A percentile compares a stretch with the other conserved stretches of the same genome.
These are phyloP conservation scores for Cicer judaicum DNA, from an alignment of 306 rosid genomes.

Conservation along the genomic window DNA sequence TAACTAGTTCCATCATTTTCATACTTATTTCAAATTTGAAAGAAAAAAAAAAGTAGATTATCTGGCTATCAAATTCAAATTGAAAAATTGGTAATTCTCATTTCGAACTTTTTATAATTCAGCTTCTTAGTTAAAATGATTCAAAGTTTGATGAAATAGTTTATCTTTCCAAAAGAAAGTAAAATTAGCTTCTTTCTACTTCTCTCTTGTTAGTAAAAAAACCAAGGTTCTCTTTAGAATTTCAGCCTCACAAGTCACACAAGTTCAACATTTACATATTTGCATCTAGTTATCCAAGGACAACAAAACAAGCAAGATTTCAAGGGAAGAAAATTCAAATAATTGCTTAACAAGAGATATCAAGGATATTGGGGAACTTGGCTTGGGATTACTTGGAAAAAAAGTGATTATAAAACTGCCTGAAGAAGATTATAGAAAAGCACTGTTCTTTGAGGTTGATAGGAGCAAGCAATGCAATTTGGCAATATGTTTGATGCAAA, in stretches of 20 bases:
- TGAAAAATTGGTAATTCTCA: background rate
- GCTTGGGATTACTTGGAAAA: slow-evolving; percentile 95
- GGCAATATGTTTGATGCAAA: slow-evolving; percentile 84
- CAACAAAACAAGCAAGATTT: slow-evolving; percentile 81
- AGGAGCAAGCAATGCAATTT: slow-evolving; percentile 91
- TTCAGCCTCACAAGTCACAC: slow-evolving; percentile 4
- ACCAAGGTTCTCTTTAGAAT: background rate
- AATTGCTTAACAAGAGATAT: slow-evolving; percentile 82
- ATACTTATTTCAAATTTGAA: background rate
- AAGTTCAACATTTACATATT: background rate
- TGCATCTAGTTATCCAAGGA: slow-evolving; percentile 42
- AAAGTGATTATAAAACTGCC: slow-evolving; percentile 60
- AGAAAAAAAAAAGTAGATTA: background rate
- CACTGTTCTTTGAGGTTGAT: slow-evolving; percentile 77
- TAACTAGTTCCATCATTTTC: background rate
- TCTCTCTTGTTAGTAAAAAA: background rate
- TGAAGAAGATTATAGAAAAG: slow-evolving; percentile 84
- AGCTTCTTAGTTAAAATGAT: too few relatives aligned
- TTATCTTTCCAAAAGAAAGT: background rate
- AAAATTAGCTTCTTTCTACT: background rate
- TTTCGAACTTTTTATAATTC: too few relatives aligned
- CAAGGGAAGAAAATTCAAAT: slow-evolving; percentile 91
- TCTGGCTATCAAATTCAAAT: background rate
- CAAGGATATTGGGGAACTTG: slow-evolving; percentile 89
- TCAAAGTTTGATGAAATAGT: background rate